A percentile compares a stretch with the other conserved stretches of the same genome.
phyloP scores from a whole-genome alignment of 495 filamentous ascomycete species.

The Aspergillus sparsus region DNA sequence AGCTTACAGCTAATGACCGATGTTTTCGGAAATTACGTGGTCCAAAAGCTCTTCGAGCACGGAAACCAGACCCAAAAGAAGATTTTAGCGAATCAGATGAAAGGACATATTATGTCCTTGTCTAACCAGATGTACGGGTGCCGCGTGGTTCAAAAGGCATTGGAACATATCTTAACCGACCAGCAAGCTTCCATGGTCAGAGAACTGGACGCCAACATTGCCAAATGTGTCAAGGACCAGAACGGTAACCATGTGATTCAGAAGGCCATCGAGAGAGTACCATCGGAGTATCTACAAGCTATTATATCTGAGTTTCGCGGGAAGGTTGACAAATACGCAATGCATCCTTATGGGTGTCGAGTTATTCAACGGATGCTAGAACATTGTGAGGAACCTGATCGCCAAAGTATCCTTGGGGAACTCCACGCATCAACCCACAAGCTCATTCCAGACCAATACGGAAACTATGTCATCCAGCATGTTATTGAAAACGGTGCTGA shows the following conservation, averaged over 20 bases:
- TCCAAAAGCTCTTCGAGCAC: constrained; percentile 97
- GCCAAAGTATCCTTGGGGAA: constrained; percentile 71
- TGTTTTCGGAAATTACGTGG: constrained; percentile 97
- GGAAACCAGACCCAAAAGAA: constrained; percentile 94
- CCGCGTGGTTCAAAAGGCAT: constrained; percentile 93
- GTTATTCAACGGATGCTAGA: constrained; percentile 94
- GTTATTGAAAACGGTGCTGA: constrained; percentile 81
- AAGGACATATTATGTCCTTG: constrained; percentile 73
- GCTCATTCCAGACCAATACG: constrained; percentile 86
- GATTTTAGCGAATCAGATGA: constrained; percentile 81
- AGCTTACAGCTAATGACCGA: constrained; percentile 90
- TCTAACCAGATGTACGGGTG: constrained; percentile 94
- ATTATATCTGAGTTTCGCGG: constrained; percentile 83
- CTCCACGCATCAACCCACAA: constrained; percentile 68
- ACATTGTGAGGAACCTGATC: constrained; percentile 72
- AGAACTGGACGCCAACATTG: constrained; percentile 77
- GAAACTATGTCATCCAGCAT: constrained; percentile 97
- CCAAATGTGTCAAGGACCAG: constrained; percentile 81
- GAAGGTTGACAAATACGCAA: constrained; percentile 74
- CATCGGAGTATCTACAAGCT: constrained; percentile 78
- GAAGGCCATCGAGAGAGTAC: constrained; percentile 88
- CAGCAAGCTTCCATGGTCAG: constrained; percentile 84
- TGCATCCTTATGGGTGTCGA: constrained; percentile 85
- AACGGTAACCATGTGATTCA: constrained; percentile 98
- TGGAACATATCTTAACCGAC: constrained; percentile 88